A percentile compares a stretch with the other conserved stretches of the same genome.
These are phyloP conservation scores for Mycena pura DNA, from an alignment of 768 basidiomycete species.

Conservation along the genomic window DNA sequence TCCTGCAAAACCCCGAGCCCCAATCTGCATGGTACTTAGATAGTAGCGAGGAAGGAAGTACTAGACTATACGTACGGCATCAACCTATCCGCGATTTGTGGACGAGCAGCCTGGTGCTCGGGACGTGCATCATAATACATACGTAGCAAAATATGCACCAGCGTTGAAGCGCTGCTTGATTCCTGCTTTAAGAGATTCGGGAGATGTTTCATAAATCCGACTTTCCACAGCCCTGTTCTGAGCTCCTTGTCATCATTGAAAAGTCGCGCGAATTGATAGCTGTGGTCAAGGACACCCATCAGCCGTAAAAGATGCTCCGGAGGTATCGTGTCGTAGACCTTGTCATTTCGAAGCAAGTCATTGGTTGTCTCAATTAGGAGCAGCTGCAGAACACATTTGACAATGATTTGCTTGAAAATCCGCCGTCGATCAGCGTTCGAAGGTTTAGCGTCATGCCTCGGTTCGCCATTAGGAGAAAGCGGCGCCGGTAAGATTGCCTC, in stretches of 20 bases:
- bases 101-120: constrained; percentile 84
- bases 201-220: constrained; percentile 99
- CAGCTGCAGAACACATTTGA: constrained; percentile 97
- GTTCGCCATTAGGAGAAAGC: constrained; percentile 75
- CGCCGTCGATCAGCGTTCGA: constrained; percentile 76
- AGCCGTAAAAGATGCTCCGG: constrained; percentile 91
- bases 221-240: constrained; percentile 98
- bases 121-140: constrained; percentile 95
- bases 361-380: constrained; percentile 97
- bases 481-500: constrained; percentile 86
- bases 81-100: constrained; percentile 77
- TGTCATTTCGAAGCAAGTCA: constrained; percentile 90
- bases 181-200: constrained; percentile 98
- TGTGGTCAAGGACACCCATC: constrained; percentile 96
- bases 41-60: not conserved
- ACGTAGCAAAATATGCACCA: constrained; percentile 88
- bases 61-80: constrained; percentile 62
- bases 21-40: constrained; percentile 57
- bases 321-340: constrained; percentile 92
- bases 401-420: constrained; percentile 98
- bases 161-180: constrained; percentile 93
- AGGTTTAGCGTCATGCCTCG: constrained; percentile 54
- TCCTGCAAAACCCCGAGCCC: constrained; percentile 88
- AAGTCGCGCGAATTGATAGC: constrained; percentile 95
- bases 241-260: constrained; percentile 99